phyloP scores from a whole-genome alignment of 139 green algal species.

The Micractinium conductrix region DNA sequence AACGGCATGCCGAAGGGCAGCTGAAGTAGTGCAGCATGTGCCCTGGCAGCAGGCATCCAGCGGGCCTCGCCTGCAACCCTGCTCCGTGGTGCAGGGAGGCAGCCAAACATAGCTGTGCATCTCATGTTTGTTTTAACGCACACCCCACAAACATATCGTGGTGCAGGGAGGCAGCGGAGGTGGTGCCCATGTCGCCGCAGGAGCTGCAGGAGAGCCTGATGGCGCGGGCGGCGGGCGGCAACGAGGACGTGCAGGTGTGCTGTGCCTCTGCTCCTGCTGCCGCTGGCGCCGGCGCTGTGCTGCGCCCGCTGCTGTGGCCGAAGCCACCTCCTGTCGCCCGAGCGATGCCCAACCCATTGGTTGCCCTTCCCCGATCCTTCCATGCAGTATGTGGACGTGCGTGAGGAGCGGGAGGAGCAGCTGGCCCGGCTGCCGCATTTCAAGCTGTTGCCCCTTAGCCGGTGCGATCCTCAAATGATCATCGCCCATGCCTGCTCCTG shows the following conservation, averaged over 20 bases:
- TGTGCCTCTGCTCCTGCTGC: background rate
- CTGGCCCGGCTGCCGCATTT: constrained; percentile 40
- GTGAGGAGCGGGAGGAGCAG: constrained; percentile 51
- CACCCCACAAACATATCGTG: background rate
- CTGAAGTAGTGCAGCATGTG: too few relatives aligned
- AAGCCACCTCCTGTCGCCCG: background rate
- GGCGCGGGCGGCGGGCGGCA: background rate
- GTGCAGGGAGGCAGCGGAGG: constrained; percentile 2
- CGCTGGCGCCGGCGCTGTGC: background rate
- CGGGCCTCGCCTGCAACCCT: too few relatives aligned
- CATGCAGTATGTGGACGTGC: constrained; percentile 35
- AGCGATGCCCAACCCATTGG: too few relatives aligned
- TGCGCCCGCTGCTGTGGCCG: background rate
- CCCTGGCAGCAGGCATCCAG: too few relatives aligned
- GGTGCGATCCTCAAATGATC: too few relatives aligned
- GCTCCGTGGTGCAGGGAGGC: background rate
- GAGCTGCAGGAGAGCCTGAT: constrained; percentile 31
- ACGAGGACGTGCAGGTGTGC: constrained; percentile 16
- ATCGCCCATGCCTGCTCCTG: too few relatives aligned
- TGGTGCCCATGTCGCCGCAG: constrained; percentile 27
- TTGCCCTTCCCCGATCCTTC: background rate
- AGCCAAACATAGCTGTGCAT: background rate
- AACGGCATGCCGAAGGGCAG: too few relatives aligned
- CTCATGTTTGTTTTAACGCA: background rate
- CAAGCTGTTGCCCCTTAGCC: constrained; percentile 35